phyloP scores from a whole-genome alignment of 208 protist species.

The Trypanosoma avium region DNA sequence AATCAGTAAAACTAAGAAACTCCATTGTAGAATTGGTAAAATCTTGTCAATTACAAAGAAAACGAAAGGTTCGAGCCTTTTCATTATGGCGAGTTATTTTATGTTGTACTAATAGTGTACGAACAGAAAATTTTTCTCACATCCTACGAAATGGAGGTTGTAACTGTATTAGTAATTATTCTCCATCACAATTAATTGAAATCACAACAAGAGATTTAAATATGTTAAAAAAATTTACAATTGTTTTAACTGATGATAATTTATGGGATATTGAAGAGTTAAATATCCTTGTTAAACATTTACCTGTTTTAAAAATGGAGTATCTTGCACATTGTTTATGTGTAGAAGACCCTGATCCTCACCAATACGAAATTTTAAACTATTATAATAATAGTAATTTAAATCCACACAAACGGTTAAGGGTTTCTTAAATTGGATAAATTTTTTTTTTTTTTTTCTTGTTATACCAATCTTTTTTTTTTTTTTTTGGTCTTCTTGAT shows the following conservation, averaged over 20 bases:
- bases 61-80: slow-evolving; percentile 34
- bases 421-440: neutral
- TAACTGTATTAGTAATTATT: slow-evolving; percentile 1
- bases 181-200: slow-evolving; percentile 10
- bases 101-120: slow-evolving; percentile 35
- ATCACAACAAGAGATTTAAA: neutral
- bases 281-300: slow-evolving; percentile 23
- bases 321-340: slow-evolving; percentile 71
- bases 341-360: slow-evolving; percentile 24
- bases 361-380: slow-evolving; percentile 30
- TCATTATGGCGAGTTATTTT: slow-evolving; percentile 46
- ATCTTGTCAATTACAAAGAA: slow-evolving; percentile 47
- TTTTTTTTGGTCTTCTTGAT: slow-evolving; percentile 7
- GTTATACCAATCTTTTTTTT: slow-evolving; percentile 7
- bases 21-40: slow-evolving; percentile 39
- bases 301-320: slow-evolving; percentile 48
- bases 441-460: neutral
- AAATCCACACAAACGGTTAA: slow-evolving; percentile 20
- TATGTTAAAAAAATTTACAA: slow-evolving; percentile 2
- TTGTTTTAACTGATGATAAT: slow-evolving; percentile 59
- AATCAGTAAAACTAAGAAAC: slow-evolving; percentile 16
- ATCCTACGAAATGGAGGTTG: slow-evolving; percentile 61
- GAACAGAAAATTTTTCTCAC: slow-evolving; percentile 46
- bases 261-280: slow-evolving; percentile 46
- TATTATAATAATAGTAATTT: too few relatives aligned